A percentile compares a stretch with the other conserved stretches of the same genome.
Conservation (phyloP, 208 protist genomes). For the Crithidia fasciculata region DNA sequence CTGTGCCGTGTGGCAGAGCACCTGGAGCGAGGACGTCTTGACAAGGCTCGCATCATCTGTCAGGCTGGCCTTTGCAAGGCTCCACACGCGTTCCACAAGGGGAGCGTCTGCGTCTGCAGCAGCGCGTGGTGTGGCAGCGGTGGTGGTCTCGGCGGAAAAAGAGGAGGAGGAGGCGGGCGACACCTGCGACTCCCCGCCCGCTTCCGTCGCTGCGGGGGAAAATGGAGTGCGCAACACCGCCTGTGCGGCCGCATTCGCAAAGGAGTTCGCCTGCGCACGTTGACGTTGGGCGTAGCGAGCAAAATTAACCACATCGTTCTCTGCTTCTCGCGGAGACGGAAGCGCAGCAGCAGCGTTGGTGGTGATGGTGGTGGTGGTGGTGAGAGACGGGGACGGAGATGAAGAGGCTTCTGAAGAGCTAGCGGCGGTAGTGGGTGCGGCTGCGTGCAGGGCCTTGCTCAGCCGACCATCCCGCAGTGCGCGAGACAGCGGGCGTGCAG, state of each 20-base stretch:
- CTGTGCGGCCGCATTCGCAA: constrained; percentile 31
- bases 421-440: not conserved
- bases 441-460: not conserved
- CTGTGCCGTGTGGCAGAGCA: constrained; percentile 83
- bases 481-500: not conserved
- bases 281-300: constrained; percentile 31
- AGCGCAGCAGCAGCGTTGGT: not conserved
- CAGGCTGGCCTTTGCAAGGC: constrained; percentile 54
- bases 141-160: not conserved
- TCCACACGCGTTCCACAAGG: constrained; percentile 50
- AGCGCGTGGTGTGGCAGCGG: not conserved
- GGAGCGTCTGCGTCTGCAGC: not conserved
- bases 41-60: constrained; percentile 53
- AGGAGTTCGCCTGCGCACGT: constrained; percentile 33
- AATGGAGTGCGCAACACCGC: constrained; percentile 25
- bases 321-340: not conserved
- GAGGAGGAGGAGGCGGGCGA: not conserved
- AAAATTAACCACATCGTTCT: constrained; percentile 29
- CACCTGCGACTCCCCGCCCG: not conserved
- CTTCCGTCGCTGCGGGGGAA: not conserved
- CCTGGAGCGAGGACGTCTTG: constrained; percentile 60
- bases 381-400: not conserved
- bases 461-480: not conserved
- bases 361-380: not conserved
- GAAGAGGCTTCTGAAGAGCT: not conserved